These are phyloP conservation scores for Alternaria hordeiaustralica DNA, from an alignment of 2,329 filamentous ascomycete genomes.

Conservation along the genomic window DNA sequence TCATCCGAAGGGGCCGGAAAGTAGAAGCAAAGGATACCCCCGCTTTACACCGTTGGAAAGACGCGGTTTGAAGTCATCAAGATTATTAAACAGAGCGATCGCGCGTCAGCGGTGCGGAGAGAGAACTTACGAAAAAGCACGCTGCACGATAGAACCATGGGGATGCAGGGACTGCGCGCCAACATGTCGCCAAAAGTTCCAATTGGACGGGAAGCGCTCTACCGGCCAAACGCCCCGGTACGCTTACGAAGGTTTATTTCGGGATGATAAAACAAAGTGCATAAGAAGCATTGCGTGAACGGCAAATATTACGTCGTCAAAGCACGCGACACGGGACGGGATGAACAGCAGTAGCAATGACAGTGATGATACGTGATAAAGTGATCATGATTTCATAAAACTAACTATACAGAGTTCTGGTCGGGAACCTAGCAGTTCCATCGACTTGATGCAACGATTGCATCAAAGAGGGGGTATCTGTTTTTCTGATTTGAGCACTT, in stretches of 20 bases:
- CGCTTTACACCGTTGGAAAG: background rate
- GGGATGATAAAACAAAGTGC: background rate
- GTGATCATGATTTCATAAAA: slow-evolving; percentile 2
- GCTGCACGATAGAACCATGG: background rate
- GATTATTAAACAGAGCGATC: background rate
- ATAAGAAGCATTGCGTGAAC: background rate
- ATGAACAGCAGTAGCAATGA: background rate
- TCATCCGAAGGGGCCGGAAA: background rate
- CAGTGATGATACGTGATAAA: background rate
- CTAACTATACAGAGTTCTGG: background rate
- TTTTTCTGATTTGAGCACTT: slow-evolving; percentile 43
- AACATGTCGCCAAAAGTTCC: background rate
- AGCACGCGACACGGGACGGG: background rate
- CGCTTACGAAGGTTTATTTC: background rate
- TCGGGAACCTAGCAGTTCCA: slow-evolving; percentile 9
- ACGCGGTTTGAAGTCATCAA: background rate
- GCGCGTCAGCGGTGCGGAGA: background rate
- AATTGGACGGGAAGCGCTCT: background rate
- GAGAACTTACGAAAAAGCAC: background rate
- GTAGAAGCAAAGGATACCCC: background rate
- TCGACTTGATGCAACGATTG: background rate
- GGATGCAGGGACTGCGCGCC: background rate
- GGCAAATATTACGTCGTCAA: background rate
- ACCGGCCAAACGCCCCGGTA: background rate
- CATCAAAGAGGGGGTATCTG: slow-evolving; percentile 24